Conservation (phyloP, 1,284 basidiomycete genomes). For the Sporisorium sorghi region DNA sequence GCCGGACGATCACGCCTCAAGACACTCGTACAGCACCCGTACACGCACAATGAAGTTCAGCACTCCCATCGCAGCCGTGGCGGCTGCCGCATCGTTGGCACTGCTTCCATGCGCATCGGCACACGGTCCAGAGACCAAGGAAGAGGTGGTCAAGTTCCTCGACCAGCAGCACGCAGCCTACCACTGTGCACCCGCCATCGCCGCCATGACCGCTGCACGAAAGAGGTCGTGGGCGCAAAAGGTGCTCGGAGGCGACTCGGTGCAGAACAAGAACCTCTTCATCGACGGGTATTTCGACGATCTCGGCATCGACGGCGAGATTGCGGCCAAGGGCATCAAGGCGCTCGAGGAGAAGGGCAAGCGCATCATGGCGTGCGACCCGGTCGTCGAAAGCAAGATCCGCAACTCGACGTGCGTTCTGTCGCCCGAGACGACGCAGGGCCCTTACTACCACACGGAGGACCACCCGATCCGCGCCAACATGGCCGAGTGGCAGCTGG, state of each 20-base stretch:
- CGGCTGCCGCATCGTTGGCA: conserved; percentile 36
- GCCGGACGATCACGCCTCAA: not conserved
- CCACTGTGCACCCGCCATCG: conserved; percentile 70
- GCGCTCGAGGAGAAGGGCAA: conserved; percentile 58
- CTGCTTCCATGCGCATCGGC: conserved; percentile 49
- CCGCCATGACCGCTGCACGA: conserved; percentile 67
- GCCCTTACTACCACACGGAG: conserved; percentile 72
- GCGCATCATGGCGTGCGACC: conserved; percentile 65
- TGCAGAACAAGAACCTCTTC: conserved; percentile 68
- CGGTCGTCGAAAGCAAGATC: conserved; percentile 63
- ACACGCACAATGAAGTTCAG: conserved; percentile 39
- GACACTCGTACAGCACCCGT: not conserved
- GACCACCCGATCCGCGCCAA: conserved; percentile 73
- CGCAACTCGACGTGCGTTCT: conserved; percentile 70
- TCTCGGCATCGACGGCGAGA: conserved; percentile 46
- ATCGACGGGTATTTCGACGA: conserved; percentile 67
- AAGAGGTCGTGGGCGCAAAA: conserved; percentile 64
- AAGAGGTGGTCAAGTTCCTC: conserved; percentile 64
- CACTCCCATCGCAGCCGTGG: conserved; percentile 34
- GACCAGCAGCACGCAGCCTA: conserved; percentile 68
- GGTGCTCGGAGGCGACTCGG: conserved; percentile 59
- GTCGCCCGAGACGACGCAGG: conserved; percentile 71
- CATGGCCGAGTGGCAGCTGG: conserved; percentile 74
- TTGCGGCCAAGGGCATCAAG: conserved; percentile 45
- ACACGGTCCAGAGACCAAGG: conserved; percentile 64